Evolutionary conservation across 768 basidiomycete species (phyloP).

Genomic region (Termitomyces titanicus): DNA sequence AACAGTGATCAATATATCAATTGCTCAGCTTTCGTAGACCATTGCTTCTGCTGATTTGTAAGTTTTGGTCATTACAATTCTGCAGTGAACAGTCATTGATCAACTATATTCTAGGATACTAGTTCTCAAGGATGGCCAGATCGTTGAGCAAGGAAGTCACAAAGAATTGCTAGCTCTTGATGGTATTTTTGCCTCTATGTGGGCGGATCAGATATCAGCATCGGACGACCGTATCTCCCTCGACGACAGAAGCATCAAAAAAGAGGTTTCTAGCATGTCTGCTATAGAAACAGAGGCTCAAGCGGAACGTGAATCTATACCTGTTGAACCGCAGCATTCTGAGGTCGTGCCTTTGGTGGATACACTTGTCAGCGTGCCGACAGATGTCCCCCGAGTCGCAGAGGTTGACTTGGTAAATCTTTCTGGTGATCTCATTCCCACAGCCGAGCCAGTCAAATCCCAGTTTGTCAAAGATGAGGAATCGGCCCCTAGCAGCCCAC

Average conservation of each 20-base stretch:
- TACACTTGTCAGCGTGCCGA: not conserved
- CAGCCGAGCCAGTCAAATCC: slow-evolving; percentile 22
- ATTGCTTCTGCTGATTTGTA: slow-evolving; percentile 62
- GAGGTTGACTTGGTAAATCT: slow-evolving; percentile 1
- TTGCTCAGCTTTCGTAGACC: slow-evolving; percentile 31
- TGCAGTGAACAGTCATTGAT: not conserved
- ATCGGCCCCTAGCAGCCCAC: slow-evolving; percentile 11
- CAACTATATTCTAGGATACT: slow-evolving; percentile 58
- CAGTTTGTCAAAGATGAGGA: slow-evolving; percentile 10
- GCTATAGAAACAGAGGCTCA: slow-evolving; percentile 29
- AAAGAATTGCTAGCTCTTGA: slow-evolving; percentile 69
- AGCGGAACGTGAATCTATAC: not conserved
- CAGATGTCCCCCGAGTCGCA: slow-evolving; percentile 7
- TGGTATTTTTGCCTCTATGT: slow-evolving; percentile 81
- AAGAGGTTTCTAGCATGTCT: slow-evolving; percentile 42
- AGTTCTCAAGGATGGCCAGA: slow-evolving; percentile 86
- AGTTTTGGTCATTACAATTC: slow-evolving; percentile 18
- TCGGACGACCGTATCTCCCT: slow-evolving; percentile 45
- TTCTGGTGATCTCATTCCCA: slow-evolving; percentile 20
- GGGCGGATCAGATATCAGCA: slow-evolving; percentile 78
- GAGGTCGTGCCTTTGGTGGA: slow-evolving; percentile 7
- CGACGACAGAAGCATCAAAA: slow-evolving; percentile 27
- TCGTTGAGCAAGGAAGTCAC: slow-evolving; percentile 80
- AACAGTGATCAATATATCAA: slow-evolving; percentile 3
- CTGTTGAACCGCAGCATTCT: slow-evolving; percentile 2